Evolutionary conservation across 1,284 basidiomycete genomes (phyloP).

Genomic region (Ceratobasidium sp.): DNA sequence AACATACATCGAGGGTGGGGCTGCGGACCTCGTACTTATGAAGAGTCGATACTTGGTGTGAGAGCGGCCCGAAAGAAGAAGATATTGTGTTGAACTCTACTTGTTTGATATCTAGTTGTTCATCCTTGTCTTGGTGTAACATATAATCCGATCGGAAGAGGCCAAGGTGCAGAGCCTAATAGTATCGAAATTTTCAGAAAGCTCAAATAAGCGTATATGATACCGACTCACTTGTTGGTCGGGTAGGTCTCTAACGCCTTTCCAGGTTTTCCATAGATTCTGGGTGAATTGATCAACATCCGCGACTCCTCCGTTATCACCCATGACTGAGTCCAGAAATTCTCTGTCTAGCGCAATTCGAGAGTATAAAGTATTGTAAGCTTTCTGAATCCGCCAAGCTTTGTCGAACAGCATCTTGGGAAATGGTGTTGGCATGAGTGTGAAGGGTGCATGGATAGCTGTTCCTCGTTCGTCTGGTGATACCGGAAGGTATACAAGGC

Average conservation of each 20-base stretch:
- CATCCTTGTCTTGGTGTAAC: conserved; percentile 67
- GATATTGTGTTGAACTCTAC: conserved; percentile 99
- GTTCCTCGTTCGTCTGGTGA: conserved; percentile 53
- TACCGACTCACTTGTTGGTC: conserved; percentile 39
- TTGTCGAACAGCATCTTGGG: conserved; percentile 77
- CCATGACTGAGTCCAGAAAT: conserved; percentile 88
- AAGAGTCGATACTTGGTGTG: conserved; percentile 75
- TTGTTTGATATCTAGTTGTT: conserved; percentile 74
- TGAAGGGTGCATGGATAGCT: conserved; percentile 88
- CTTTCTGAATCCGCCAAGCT: conserved; percentile 74
- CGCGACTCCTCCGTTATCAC: conserved; percentile 75
- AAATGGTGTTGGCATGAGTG: conserved; percentile 88
- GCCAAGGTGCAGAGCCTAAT: conserved; percentile 84
- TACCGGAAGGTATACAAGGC: conserved; percentile 59
- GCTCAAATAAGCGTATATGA: neutral
- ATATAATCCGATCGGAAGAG: conserved; percentile 98
- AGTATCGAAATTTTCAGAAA: neutral
- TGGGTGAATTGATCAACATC: conserved; percentile 90
- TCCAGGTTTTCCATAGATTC: conserved; percentile 88
- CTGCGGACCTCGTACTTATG: conserved; percentile 69
- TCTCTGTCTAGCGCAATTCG: conserved; percentile 80
- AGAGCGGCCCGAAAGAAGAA: conserved; percentile 87
- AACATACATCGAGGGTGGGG: conserved; percentile 16
- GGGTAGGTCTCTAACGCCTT: conserved; percentile 65
- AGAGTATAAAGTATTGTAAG: conserved; percentile 89